Evolutionary conservation across 129 eudicot genomes (phyloP).

Genomic region (Chrysanthemum makinoi): DNA sequence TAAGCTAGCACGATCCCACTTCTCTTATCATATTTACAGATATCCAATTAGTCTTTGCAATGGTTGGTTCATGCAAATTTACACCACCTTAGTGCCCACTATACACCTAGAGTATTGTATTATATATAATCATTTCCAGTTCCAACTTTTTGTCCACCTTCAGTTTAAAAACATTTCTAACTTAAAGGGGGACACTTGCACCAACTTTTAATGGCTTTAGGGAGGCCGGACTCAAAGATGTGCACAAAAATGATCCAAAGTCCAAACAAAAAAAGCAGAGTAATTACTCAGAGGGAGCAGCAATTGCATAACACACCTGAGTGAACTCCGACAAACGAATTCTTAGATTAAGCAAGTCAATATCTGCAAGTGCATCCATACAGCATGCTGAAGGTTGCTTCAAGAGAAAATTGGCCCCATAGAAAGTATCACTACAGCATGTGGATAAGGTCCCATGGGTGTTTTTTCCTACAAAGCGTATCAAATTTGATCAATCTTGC

Average conservation of each 20-base stretch:
- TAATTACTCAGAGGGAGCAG: background rate
- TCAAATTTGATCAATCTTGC: background rate
- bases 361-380: conserved; percentile 29
- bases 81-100: background rate
- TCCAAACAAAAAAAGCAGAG: background rate
- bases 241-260: background rate
- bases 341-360: conserved; percentile 42
- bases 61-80: background rate
- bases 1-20: background rate
- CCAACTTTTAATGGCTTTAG: background rate
- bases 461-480: conserved; percentile 53
- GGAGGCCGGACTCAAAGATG: background rate
- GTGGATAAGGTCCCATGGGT: conserved; percentile 48
- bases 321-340: conserved; percentile 70
- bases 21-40: background rate
- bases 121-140: background rate
- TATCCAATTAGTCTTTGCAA: background rate
- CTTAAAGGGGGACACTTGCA: background rate
- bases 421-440: conserved; percentile 45
- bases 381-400: conserved; percentile 24
- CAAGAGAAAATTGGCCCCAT: conserved; percentile 31
- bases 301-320: conserved; percentile 43
- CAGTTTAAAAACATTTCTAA: background rate
- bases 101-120: background rate
- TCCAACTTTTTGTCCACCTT: background rate